phyloP scores from a whole-genome alignment of 495 filamentous ascomycete genomes.

The Tirmania nivea region DNA sequence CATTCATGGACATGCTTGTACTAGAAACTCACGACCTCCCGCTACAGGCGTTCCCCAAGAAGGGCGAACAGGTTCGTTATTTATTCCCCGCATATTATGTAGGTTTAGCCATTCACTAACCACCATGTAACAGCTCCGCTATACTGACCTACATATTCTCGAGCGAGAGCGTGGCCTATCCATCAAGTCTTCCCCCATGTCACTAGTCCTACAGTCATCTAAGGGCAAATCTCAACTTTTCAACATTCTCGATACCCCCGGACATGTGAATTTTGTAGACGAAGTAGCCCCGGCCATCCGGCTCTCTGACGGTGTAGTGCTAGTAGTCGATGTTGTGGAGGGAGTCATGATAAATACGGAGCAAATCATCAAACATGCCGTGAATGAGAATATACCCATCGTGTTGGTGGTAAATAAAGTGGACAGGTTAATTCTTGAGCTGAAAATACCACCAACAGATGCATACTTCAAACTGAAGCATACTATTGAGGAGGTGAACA shows the following conservation, averaged over 20 bases:
- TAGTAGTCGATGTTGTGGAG: conserved; percentile 95
- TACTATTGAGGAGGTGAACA: conserved; percentile 94
- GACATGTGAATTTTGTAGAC: conserved; percentile 95
- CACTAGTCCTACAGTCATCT: conserved; percentile 62
- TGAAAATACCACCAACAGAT: conserved; percentile 84
- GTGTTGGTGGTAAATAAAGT: conserved; percentile 90
- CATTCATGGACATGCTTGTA: conserved; percentile 96
- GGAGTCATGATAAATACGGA: conserved; percentile 92
- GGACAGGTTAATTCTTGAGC: conserved; percentile 81
- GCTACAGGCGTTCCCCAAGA: conserved; percentile 58
- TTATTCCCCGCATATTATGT: neutral
- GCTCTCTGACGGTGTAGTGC: conserved; percentile 71
- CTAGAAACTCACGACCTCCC: conserved; percentile 76
- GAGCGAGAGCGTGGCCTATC: conserved; percentile 84
- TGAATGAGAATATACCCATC: conserved; percentile 73
- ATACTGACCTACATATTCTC: conserved; percentile 76
- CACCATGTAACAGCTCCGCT: conserved; percentile 43
- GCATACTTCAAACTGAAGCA: conserved; percentile 98
- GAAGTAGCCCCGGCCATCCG: conserved; percentile 78
- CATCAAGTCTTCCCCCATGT: conserved; percentile 89
- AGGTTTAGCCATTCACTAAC: conserved; percentile 1
- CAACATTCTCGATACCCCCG: conserved; percentile 88
- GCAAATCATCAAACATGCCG: conserved; percentile 86
- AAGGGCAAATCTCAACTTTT: conserved; percentile 90
- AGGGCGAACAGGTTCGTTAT: conserved; percentile 40